These are phyloP conservation scores for Leersia perrieri DNA, from an alignment of 176 grass and related monocot species.

Conservation along the genomic window DNA sequence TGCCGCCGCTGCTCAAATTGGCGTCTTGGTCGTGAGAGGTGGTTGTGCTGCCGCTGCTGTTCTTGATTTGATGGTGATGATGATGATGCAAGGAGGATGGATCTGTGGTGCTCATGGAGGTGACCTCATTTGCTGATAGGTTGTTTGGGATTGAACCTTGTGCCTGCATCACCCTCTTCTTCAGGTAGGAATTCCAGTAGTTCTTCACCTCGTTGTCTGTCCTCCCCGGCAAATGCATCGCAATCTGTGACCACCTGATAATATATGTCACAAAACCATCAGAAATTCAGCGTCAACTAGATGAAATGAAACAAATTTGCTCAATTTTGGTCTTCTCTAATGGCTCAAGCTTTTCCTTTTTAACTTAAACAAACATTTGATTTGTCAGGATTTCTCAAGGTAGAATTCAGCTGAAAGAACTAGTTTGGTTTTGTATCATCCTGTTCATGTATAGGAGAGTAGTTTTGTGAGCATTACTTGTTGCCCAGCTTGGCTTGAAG, in stretches of 20 bases:
- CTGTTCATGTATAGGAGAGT: background rate
- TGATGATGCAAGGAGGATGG: slow-evolving; percentile 32
- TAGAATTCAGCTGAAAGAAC: background rate
- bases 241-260: slow-evolving; percentile 90
- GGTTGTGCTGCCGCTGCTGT: slow-evolving; percentile 30
- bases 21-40: slow-evolving; percentile 52
- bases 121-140: slow-evolving; percentile 9
- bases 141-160: slow-evolving; percentile 45
- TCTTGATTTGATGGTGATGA: slow-evolving; percentile 36
- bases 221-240: slow-evolving; percentile 77
- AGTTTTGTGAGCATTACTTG: slow-evolving; percentile 46
- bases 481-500: slow-evolving; percentile 82
- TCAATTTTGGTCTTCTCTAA: background rate
- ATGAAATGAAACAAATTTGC: background rate
- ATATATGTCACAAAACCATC: slow-evolving; percentile 9
- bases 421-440: background rate
- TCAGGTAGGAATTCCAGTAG: slow-evolving; percentile 89
- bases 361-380: background rate
- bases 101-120: slow-evolving; percentile 49
- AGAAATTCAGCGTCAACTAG: background rate
- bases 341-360: background rate
- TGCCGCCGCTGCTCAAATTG: slow-evolving; percentile 29
- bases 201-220: slow-evolving; percentile 96
- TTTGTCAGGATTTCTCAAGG: background rate
- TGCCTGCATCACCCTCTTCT: slow-evolving; percentile 61